These are phyloP conservation scores for Pisolithus orientalis DNA, from an alignment of 768 basidiomycete genomes.

Conservation along the genomic window DNA sequence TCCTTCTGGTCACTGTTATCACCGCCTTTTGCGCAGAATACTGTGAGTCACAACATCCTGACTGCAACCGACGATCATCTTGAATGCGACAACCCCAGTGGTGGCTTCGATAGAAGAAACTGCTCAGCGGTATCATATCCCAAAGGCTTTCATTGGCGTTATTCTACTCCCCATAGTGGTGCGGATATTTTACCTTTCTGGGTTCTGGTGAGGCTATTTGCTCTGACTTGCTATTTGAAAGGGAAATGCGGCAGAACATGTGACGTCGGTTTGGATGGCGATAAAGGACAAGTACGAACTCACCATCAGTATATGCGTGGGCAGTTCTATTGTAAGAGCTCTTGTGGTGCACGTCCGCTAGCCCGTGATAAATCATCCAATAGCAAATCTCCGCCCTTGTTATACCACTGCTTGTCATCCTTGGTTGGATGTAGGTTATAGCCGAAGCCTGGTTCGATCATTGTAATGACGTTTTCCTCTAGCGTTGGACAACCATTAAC, in stretches of 20 bases:
- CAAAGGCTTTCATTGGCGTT: constrained; percentile 80
- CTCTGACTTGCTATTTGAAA: constrained; percentile 13
- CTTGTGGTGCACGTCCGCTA: background rate
- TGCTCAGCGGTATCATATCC: constrained; percentile 71
- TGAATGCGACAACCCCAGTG: constrained; percentile 36
- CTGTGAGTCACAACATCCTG: constrained; percentile 37
- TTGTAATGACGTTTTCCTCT: constrained; percentile 3
- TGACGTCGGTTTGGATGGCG: constrained; percentile 85
- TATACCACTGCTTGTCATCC: constrained; percentile 79
- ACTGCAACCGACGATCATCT: background rate
- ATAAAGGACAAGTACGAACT: constrained; percentile 67
- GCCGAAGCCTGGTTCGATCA: constrained; percentile 6
- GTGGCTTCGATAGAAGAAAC: constrained; percentile 93
- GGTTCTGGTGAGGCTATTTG: background rate
- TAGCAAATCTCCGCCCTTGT: constrained; percentile 87
- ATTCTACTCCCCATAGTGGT: constrained; percentile 87
- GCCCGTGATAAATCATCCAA: background rate
- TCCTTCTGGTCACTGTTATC: constrained; percentile 68
- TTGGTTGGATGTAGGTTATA: constrained; percentile 74
- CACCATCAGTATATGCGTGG: constrained; percentile 75
- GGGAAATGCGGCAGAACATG: constrained; percentile 85
- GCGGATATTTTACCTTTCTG: constrained; percentile 19
- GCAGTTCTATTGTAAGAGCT: constrained; percentile 68
- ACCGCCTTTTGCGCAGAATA: constrained; percentile 90
- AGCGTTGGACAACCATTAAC: constrained; percentile 68